These are phyloP conservation scores for Glaciozyma antarctica DNA, from an alignment of 768 basidiomycete species.

Conservation along the genomic window DNA sequence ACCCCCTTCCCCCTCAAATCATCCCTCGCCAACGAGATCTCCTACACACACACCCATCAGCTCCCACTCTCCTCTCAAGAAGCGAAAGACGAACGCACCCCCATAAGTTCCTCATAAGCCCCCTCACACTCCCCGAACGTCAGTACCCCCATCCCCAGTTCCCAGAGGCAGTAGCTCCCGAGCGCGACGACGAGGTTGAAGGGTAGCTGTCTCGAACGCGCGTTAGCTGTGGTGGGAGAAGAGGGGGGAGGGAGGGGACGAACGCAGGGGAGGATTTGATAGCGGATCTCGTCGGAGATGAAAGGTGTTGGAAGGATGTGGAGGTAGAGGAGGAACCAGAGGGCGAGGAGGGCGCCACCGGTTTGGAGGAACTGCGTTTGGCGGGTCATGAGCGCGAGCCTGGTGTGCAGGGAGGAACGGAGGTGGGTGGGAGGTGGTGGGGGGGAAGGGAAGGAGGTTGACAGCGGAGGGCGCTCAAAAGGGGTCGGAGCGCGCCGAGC, in stretches of 20 bases:
- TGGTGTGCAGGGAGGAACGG: neutral
- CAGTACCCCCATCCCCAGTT: constrained; percentile 11
- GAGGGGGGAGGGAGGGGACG: neutral
- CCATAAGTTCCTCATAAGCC: constrained; percentile 7
- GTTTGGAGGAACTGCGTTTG: neutral
- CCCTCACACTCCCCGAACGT: constrained; percentile 9
- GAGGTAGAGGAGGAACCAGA: neutral
- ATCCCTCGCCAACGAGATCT: neutral
- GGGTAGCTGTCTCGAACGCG: constrained; percentile 1
- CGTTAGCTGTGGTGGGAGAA: neutral
- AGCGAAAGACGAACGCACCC: neutral
- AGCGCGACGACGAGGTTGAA: constrained; percentile 11
- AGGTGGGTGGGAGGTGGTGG: neutral
- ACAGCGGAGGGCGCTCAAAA: too few species aligned
- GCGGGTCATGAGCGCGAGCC: neutral
- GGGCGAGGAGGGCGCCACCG: neutral
- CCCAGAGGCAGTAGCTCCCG: constrained; percentile 8
- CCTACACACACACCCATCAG: neutral
- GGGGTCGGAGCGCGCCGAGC: too few species aligned
- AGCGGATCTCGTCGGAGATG: neutral
- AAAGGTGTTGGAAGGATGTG: neutral
- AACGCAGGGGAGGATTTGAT: constrained; percentile 7
- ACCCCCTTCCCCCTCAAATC: constrained; percentile 2
- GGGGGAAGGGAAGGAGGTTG: neutral
- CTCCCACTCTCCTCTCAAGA: neutral